A percentile compares a stretch with the other conserved stretches of the same genome.
Conservation (phyloP, 306 rosid species). For the Casuarina cunninghamiana region DNA sequence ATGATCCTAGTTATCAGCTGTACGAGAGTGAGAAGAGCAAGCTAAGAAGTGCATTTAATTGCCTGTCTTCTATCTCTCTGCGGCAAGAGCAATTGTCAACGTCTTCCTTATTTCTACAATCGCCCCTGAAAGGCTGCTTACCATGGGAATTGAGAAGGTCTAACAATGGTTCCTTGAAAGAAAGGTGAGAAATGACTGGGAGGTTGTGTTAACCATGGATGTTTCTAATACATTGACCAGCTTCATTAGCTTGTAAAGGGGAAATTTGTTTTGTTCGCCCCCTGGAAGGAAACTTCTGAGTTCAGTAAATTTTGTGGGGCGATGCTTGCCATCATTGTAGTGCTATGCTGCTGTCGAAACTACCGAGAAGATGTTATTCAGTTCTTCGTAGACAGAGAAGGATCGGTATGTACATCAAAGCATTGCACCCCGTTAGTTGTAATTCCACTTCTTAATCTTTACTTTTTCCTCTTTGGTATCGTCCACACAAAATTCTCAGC, state of each 20-base stretch:
- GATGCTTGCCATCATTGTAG: constrained; percentile 16
- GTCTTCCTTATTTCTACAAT: constrained; percentile 80
- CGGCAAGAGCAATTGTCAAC: constrained; percentile 90
- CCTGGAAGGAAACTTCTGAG: constrained; percentile 7
- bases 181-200: constrained; percentile 52
- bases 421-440: neutral
- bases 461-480: neutral
- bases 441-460: neutral
- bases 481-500: neutral
- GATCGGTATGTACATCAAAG: neutral
- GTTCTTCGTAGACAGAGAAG: neutral
- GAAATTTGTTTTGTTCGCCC: constrained; percentile 13
- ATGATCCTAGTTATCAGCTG: constrained; percentile 61
- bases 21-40: constrained; percentile 74
- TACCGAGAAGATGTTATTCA: neutral
- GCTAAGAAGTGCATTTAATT: constrained; percentile 60
- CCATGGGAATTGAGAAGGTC: constrained; percentile 85
- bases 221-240: constrained; percentile 16
- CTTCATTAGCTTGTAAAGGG: constrained; percentile 12
- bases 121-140: constrained; percentile 85
- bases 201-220: constrained; percentile 23
- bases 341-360: constrained; percentile 11
- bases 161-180: constrained; percentile 69
- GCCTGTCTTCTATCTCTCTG: constrained; percentile 86
- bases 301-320: constrained; percentile 5